Evolutionary conservation across 176 grass and related monocot species (phyloP).

Genomic region (Paspalum vaginatum): DNA sequence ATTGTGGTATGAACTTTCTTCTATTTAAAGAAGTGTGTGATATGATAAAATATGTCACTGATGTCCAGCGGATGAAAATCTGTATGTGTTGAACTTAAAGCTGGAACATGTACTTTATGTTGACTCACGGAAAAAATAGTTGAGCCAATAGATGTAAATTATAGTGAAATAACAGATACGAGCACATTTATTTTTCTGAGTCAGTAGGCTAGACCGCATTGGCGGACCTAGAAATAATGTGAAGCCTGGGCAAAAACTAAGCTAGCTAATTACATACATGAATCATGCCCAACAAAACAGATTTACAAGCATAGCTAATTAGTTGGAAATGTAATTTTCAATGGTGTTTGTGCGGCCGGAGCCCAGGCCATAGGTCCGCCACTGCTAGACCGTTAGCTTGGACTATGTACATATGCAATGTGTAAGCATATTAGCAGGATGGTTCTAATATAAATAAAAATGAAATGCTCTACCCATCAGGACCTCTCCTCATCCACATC

Average conservation of each 20-base stretch:
- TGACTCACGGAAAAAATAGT: constrained; percentile 1
- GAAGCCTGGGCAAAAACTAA: no score
- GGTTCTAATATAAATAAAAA: background rate
- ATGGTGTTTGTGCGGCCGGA: no score
- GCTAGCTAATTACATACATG: no score
- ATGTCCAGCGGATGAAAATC: background rate
- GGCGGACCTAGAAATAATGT: no score
- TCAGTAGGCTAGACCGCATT: background rate
- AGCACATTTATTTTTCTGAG: background rate
- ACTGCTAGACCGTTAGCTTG: background rate
- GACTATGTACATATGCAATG: background rate
- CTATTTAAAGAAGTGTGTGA: background rate
- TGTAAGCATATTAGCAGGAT: background rate
- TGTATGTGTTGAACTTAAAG: background rate
- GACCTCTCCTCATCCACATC: background rate
- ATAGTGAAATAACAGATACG: background rate
- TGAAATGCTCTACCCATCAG: background rate
- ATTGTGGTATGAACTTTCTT: background rate
- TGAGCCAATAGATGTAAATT: background rate
- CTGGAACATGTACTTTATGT: background rate
- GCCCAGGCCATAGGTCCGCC: no score
- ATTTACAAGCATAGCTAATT: no score
- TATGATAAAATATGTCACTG: background rate
- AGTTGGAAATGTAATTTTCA: no score
- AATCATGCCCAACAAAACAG: no score